phyloP scores from a whole-genome alignment of 371 early-diverging fungal species.

The Apophysomyces trapeziformis region DNA sequence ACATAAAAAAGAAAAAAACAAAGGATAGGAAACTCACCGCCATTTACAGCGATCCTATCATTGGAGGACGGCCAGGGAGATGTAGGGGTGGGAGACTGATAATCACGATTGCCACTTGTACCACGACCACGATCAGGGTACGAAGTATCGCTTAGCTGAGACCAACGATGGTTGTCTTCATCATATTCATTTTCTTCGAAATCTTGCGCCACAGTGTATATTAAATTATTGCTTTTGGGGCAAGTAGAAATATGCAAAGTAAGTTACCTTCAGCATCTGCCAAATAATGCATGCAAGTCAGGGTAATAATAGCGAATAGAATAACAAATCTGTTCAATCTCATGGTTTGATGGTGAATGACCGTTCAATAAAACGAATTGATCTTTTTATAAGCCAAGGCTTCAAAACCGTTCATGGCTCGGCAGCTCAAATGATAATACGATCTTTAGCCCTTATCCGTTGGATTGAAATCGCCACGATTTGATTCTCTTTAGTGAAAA shows the following conservation, averaged over 20 bases:
- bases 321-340: constrained; percentile 1
- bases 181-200: background rate
- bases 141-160: background rate
- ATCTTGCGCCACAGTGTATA: constrained; percentile 2
- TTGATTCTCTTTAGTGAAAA: background rate
- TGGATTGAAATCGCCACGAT: constrained; percentile 9
- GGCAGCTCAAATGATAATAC: background rate
- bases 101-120: constrained; percentile 3
- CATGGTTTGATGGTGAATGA: constrained; percentile 3
- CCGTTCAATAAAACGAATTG: background rate
- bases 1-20: background rate
- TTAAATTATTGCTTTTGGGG: background rate
- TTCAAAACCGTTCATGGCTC: background rate
- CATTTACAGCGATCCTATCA: background rate
- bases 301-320: constrained; percentile 6
- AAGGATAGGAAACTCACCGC: background rate
- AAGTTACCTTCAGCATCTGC: constrained; percentile 4
- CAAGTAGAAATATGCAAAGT: background rate
- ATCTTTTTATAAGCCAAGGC: constrained; percentile 1
- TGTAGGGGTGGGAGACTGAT: constrained; percentile 3
- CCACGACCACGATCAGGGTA: background rate
- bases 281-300: constrained; percentile 5
- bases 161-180: constrained; percentile 4
- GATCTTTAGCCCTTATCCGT: background rate
- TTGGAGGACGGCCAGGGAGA: constrained; percentile 6